These are phyloP conservation scores for Saprolegnia parasitica DNA, from an alignment of 352 stramenopile genomes.

Conservation along the genomic window DNA sequence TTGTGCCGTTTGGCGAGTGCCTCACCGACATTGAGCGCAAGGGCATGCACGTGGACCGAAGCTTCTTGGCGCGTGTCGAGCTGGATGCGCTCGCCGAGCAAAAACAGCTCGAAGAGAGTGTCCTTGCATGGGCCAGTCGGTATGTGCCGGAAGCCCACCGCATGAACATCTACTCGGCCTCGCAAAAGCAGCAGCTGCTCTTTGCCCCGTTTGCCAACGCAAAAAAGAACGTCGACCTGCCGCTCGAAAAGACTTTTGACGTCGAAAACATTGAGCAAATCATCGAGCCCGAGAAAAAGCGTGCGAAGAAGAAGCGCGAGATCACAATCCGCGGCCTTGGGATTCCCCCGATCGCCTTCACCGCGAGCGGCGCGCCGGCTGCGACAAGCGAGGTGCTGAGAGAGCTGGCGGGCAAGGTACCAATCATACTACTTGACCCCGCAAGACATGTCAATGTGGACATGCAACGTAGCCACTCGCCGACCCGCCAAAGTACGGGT, in stretches of 20 bases:
- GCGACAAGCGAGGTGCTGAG: slow-evolving; percentile 92
- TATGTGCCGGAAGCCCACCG: slow-evolving; percentile 93
- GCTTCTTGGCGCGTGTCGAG: slow-evolving; percentile 91
- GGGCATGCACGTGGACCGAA: slow-evolving; percentile 84
- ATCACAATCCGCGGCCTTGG: slow-evolving; percentile 86
- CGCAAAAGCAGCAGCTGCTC: slow-evolving; percentile 95
- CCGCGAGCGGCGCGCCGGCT: slow-evolving; percentile 86
- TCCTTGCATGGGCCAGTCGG: slow-evolving; percentile 88
- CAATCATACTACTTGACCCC: slow-evolving; percentile 19
- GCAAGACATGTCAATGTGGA: no score
- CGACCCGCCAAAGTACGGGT: slow-evolving; percentile 60
- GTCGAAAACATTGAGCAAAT: slow-evolving; percentile 75
- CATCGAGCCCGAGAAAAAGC: slow-evolving; percentile 63
- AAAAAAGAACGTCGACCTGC: slow-evolving; percentile 68
- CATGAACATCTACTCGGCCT: slow-evolving; percentile 92
- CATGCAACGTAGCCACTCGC: slow-evolving; percentile 55
- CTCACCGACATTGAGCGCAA: slow-evolving; percentile 98
- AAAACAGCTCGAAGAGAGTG: slow-evolving; percentile 65
- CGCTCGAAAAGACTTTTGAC: slow-evolving; percentile 63
- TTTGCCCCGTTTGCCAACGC: slow-evolving; percentile 88
- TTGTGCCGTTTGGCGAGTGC: slow-evolving; percentile 96
- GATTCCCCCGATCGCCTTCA: slow-evolving; percentile 91
- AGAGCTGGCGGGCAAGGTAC: slow-evolving; percentile 86
- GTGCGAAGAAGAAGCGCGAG: slow-evolving; percentile 71
- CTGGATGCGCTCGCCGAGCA: slow-evolving; percentile 87